Base-by-base conservation (phyloP, 805 yeast genomes). In the Tetrapisispora taiwanensis region DNA sequence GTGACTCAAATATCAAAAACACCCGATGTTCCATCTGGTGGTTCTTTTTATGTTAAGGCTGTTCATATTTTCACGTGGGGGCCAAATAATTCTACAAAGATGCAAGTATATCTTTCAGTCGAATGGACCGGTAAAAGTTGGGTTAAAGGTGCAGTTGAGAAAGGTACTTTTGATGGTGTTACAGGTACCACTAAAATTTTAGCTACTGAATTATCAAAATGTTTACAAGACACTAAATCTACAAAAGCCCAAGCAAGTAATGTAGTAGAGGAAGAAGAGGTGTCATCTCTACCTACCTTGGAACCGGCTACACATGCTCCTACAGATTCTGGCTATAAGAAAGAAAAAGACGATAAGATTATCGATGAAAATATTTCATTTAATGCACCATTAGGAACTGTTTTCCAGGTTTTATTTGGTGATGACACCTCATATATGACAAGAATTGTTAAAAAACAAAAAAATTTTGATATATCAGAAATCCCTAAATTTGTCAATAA, bases 1-100 rank as follows among this genome's bases (percentile, higher is more conserved):
- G 75, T 79, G 2, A 68, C 72, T 3, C 84, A 81, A 50, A 59
- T 68, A 1, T 78, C 88, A 0, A 73, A 71, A 40, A 80, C 87
- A 0, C 94, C 92, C 0, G 92, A 84, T 64, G 86, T 84, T n/a
- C 94, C 94, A 0, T 78, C 84, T 30, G 92, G 94, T 7, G 73
- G 69, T 49, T 68, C 82, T 0, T 84, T 84, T 52, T 69, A 72
- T 39, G 82, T 81, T 3, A 69, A 71, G 43, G 80, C 92, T 1
- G 67, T 70, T 26, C 70, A 74, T 30, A 72, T 71, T 51, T 61
- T 82, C 7, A 69, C 76, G 10, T 84, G 94, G 92, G 84, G 72
- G 4, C 67, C 66, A 2, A 69, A 71, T 41, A 79, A 79, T 56
- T 47, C 61, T 8, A 81, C 89, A 0, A 67, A 66, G 22, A 31